phyloP scores from a whole-genome alignment of 805 yeast species.

The Kluyveromyces lactis region DNA sequence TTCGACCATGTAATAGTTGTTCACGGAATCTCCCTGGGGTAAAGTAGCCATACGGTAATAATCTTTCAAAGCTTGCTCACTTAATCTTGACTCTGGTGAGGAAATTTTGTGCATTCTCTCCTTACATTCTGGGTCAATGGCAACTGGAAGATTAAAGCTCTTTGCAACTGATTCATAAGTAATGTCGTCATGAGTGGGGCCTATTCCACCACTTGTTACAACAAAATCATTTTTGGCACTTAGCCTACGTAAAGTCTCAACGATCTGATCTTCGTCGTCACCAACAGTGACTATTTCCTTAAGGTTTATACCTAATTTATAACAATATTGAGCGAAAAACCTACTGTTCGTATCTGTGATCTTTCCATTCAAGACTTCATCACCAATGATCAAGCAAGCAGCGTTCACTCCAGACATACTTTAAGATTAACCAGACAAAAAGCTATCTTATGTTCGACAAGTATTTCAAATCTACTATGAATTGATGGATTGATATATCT shows the following conservation, averaged over 20 bases:
- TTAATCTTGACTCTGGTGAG: conserved; percentile 28
- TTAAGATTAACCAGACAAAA: no score
- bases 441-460: no score
- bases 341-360: conserved; percentile 72
- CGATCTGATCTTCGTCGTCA: conserved; percentile 63
- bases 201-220: conserved; percentile 61
- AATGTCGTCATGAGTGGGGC: conserved; percentile 87
- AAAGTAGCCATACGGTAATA: conserved; percentile 74
- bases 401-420: conserved; percentile 24
- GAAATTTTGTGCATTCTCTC: conserved; percentile 48
- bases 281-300: conserved; percentile 65
- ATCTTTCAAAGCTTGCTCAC: conserved; percentile 43
- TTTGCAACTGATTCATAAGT: conserved; percentile 71
- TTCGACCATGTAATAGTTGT: conserved; percentile 39
- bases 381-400: conserved; percentile 54
- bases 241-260: conserved; percentile 39
- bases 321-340: conserved; percentile 64
- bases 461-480: no score
- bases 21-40: conserved; percentile 45
- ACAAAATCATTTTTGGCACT: conserved; percentile 51
- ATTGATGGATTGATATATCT: no score
- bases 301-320: conserved; percentile 56
- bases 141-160: conserved; percentile 45
- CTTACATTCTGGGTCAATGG: conserved; percentile 49
- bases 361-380: conserved; percentile 82